Base-by-base conservation (phyloP, 1,284 basidiomycete species). In the Mrakiaceae sp. region DNA sequence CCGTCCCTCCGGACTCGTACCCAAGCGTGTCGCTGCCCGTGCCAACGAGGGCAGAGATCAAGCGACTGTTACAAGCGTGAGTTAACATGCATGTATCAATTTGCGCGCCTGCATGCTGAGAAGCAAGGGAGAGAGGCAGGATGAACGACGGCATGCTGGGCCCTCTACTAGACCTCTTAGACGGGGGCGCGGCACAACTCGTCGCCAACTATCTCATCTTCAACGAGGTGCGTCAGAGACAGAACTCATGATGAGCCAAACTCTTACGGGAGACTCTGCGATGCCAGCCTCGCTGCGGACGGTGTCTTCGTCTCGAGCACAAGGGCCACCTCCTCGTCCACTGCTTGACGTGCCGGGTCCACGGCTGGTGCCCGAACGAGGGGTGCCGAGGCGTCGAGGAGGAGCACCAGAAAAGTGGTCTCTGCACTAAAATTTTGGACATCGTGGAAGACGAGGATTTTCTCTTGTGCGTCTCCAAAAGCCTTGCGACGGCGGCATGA, bases 61-160 rank as follows among this genome's bases (percentile, higher is more conserved):
- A 39, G 27, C 27, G 27, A 27, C 27, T 27, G 27, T 27, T 27
- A 27, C 27, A 27, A 27, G 27, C 27, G 27, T 27, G 27, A 27
- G 27, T 27, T 27, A 27, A 27, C 27, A 27, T 27, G 27, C 27
- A 27, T 27, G 27, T 27, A 27, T 27, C 27, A 27, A 27, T 27
- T 27, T 27, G 27, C 27, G 27, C 27, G 27, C 27, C 27, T 27
- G 27, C 27, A 27, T 27, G 27, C 27, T 27, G 27, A 27, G 27
- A 27, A 27, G 27, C 27, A 16, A 11, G 0, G 16, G 44, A 47
- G 40, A 58, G 47, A 47, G 5, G n/a, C 3, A 47, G 46, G 8
- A 58, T 58, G 57, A 27, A 14, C 8, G n/a, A 16, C 14, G 57
- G 49, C 14, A 58, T 58, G 44, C 47, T 58, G 57, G 57, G 57